Evolutionary conservation across 2,329 filamentous ascomycete species (phyloP).

Genomic region (Epichloe bromicola): DNA sequence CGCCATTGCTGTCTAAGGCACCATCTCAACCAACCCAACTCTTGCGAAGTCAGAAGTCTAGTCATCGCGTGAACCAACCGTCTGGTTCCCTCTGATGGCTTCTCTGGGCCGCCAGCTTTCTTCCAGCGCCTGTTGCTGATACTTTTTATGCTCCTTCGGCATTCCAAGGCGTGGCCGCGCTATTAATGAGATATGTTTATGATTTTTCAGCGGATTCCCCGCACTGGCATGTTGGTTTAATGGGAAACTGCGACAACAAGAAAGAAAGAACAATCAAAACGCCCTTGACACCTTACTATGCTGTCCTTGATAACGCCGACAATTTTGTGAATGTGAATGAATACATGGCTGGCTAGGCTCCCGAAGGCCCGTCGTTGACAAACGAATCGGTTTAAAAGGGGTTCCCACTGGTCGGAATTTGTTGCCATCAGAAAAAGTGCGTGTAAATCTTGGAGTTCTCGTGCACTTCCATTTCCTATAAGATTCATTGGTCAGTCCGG

Average conservation of each 20-base stretch:
- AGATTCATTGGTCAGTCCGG: background rate
- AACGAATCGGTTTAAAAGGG: constrained; percentile 16
- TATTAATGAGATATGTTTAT: constrained; percentile 26
- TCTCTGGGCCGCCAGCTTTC: background rate
- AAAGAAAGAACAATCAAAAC: constrained; percentile 29
- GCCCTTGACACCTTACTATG: constrained; percentile 46
- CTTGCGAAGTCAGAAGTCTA: background rate
- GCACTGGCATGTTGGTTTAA: constrained; percentile 14
- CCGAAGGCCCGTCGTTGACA: constrained; percentile 12
- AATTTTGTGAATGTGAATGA: constrained; percentile 34
- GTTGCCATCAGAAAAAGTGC: constrained; percentile 82
- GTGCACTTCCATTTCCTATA: constrained; percentile 97
- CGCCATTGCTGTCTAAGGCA: constrained; percentile 1
- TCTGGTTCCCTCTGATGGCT: background rate
- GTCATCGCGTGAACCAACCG: background rate
- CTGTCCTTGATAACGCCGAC: constrained; percentile 40
- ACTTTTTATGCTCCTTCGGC: constrained; percentile 1
- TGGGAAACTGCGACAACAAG: constrained; percentile 7
- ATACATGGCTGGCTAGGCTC: constrained; percentile 32
- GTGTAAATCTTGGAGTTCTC: constrained; percentile 98
- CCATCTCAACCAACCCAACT: background rate
- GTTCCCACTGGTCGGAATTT: constrained; percentile 8
- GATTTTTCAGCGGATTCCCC: constrained; percentile 21
- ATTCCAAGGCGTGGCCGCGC: constrained; percentile 7
- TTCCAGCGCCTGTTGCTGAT: background rate